Percentiles rank a stretch among this genome's conserved stretches.
These are phyloP conservation scores for Vaccinium corymbosum DNA, from an alignment of 148 eudicot genomes.

Conservation along the genomic window DNA sequence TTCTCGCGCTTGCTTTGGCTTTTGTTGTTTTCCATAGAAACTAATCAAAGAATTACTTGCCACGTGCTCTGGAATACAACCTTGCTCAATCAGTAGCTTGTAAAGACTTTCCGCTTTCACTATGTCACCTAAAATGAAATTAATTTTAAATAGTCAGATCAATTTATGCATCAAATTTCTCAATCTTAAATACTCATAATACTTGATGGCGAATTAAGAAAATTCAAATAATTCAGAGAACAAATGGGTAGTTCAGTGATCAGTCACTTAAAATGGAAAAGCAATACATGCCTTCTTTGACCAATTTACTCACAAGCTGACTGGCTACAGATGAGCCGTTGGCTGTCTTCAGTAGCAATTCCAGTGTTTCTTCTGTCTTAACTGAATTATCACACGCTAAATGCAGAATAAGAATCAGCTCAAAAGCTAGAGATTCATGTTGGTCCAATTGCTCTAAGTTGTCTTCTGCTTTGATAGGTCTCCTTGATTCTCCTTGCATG, in stretches of 20 bases:
- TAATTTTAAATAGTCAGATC: background rate
- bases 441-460: conserved; percentile 30
- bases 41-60: conserved; percentile 59
- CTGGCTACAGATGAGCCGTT: conserved; percentile 56
- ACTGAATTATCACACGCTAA: conserved; percentile 32
- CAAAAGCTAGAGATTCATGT: conserved; percentile 44
- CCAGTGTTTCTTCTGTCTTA: conserved; percentile 41
- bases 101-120: conserved; percentile 49
- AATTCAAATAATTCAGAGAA: background rate
- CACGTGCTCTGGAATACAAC: conserved; percentile 40
- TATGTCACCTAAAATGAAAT: conserved; percentile 43
- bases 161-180: background rate
- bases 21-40: conserved; percentile 58
- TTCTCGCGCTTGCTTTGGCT: conserved; percentile 40
- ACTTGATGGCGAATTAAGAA: background rate
- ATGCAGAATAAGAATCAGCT: conserved; percentile 56
- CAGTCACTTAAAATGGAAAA: background rate
- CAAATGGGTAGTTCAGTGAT: background rate
- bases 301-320: conserved; percentile 50
- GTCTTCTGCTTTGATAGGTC: conserved; percentile 26
- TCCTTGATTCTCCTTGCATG: conserved; percentile 29
- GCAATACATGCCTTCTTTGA: conserved; percentile 50
- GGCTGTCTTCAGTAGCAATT: conserved; percentile 45
- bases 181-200: background rate
- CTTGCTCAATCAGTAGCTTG: conserved; percentile 48